Percentiles rank a stretch among this genome's conserved stretches.
phyloP scores from a whole-genome alignment of 2,329 filamentous ascomycete species.

The Alternaria triticimaculans region DNA sequence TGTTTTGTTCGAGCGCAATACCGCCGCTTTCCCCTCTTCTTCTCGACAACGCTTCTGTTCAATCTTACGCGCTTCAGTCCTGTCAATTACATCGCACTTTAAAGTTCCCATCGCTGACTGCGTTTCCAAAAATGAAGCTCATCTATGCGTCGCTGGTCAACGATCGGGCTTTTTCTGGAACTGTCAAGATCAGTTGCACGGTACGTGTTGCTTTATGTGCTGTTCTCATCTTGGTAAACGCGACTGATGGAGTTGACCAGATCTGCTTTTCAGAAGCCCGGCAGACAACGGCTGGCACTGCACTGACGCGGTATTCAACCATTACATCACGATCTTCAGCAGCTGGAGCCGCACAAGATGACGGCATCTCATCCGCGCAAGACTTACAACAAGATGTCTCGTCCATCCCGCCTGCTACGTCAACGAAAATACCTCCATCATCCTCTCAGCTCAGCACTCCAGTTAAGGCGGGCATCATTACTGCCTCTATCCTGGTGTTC shows the following conservation, averaged over 20 bases:
- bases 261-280: background rate
- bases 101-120: slow-evolving; percentile 13
- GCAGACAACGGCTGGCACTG: background rate
- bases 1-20: slow-evolving; percentile 13
- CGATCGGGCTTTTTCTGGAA: slow-evolving; percentile 10
- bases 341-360: background rate
- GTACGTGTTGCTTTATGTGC: slow-evolving; percentile 12
- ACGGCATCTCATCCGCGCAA: background rate
- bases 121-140: background rate
- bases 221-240: background rate
- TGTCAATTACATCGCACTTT: background rate
- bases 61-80: background rate
- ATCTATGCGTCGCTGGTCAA: slow-evolving; percentile 25
- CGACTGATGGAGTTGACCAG: background rate
- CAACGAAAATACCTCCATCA: background rate
- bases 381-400: background rate
- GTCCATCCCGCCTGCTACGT: background rate
- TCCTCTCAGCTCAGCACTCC: slow-evolving; percentile 8
- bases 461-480: slow-evolving; percentile 12
- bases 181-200: background rate
- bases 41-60: background rate
- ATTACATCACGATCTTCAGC: background rate
- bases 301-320: background rate
- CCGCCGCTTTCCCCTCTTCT: background rate
- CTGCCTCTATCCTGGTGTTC: slow-evolving; percentile 7